A percentile compares a stretch with the other conserved stretches of the same genome.
Evolutionary conservation across 768 basidiomycete species (phyloP).

Genomic region (Kwoniella mangroviensis): DNA sequence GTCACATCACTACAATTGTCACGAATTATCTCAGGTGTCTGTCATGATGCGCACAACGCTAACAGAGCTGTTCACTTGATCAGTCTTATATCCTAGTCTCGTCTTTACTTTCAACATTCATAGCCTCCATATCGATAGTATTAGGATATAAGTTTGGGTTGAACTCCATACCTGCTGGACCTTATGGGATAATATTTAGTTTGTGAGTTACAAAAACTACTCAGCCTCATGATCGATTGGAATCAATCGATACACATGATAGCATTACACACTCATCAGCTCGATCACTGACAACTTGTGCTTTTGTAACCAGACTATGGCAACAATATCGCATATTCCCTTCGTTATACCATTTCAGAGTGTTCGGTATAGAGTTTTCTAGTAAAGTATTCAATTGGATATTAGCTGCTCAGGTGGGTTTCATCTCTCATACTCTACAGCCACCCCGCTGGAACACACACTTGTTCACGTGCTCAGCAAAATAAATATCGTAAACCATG

Average conservation of each 20-base stretch:
- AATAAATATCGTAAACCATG: background rate
- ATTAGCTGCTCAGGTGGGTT: slow-evolving; percentile 71
- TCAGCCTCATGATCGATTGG: too few relatives aligned
- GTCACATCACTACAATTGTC: slow-evolving; percentile 1
- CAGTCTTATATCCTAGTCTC: slow-evolving; percentile 81
- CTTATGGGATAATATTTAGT: slow-evolving; percentile 71
- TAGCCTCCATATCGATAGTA: slow-evolving; percentile 71
- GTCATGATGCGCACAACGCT: slow-evolving; percentile 1
- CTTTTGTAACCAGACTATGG: slow-evolving; percentile 65
- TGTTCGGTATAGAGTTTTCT: slow-evolving; percentile 73
- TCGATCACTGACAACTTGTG: background rate
- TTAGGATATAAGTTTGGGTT: slow-evolving; percentile 70
- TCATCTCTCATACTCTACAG: background rate
- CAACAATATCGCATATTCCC: slow-evolving; percentile 82
- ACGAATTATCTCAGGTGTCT: background rate
- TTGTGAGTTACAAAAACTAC: slow-evolving; percentile 40
- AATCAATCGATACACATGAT: background rate
- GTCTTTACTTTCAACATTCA: slow-evolving; percentile 67
- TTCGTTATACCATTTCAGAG: slow-evolving; percentile 71
- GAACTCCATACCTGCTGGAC: slow-evolving; percentile 76
- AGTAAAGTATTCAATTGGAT: slow-evolving; percentile 78
- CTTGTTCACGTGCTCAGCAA: slow-evolving; percentile 8
- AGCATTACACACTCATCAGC: background rate
- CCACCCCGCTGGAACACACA: background rate
- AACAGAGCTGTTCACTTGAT: slow-evolving; percentile 9